Evolutionary conservation across 306 rosid species (phyloP).

Genomic region (Cajanus cajan): DNA sequence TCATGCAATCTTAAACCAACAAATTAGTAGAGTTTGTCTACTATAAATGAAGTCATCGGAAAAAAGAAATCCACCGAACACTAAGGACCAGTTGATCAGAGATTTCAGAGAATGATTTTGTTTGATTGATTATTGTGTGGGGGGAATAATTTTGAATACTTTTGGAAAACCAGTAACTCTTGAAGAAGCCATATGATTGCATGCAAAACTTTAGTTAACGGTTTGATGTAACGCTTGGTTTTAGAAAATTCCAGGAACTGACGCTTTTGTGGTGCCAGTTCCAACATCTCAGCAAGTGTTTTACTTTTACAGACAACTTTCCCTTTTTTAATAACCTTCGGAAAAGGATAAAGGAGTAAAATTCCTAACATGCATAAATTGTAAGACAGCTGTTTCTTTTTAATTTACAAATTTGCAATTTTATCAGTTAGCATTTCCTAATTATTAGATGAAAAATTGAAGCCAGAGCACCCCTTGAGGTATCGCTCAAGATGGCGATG

Average conservation of each 20-base stretch:
- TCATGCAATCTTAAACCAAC: neutral
- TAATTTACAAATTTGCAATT: neutral
- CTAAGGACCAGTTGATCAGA: slow-evolving; percentile 4
- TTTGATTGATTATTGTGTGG: neutral
- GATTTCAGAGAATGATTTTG: neutral
- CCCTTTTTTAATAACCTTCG: neutral
- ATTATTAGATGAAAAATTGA: neutral
- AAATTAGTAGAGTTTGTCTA: neutral
- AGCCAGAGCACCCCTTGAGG: neutral
- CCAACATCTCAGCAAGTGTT: neutral
- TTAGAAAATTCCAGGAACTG: neutral
- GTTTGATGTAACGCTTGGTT: slow-evolving; percentile 26
- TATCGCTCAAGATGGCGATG: neutral
- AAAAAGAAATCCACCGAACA: neutral
- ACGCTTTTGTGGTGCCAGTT: neutral
- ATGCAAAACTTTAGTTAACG: slow-evolving; percentile 18
- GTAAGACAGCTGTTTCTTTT: neutral
- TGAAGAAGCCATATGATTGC: slow-evolving; percentile 35
- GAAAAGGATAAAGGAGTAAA: neutral
- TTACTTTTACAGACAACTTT: slow-evolving; percentile 5
- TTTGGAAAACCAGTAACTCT: neutral
- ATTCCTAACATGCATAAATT: neutral
- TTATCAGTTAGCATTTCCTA: neutral
- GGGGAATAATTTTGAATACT: slow-evolving; percentile 34
- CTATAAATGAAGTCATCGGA: neutral